Evolutionary conservation across 1,139 yeast genomes (phyloP).

Genomic region (Debaryomyces coudertii): DNA sequence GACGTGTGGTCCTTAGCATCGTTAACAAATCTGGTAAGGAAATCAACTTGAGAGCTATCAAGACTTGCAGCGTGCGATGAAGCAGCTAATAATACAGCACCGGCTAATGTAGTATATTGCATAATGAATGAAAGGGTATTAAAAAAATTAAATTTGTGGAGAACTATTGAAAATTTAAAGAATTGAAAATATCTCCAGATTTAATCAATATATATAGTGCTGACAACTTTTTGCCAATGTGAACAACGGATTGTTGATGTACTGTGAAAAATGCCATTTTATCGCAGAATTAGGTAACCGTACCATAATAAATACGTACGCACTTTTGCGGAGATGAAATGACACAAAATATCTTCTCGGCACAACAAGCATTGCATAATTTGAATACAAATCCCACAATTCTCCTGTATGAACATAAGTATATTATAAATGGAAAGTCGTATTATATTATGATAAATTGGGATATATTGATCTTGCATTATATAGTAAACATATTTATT

Average conservation of each 20-base stretch:
- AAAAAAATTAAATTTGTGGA: background rate
- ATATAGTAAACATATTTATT: background rate
- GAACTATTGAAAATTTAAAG: background rate
- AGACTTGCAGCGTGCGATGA: constrained; percentile 8
- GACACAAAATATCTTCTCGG: background rate
- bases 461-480: background rate
- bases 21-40: constrained; percentile 32
- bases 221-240: background rate
- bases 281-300: constrained; percentile 6
- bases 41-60: constrained; percentile 22
- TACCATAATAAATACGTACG: constrained; percentile 2
- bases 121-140: constrained; percentile 10
- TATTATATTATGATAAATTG: background rate
- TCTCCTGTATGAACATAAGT: background rate
- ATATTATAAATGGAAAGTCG: background rate
- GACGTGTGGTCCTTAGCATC: constrained; percentile 27
- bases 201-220: constrained; percentile 1
- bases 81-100: constrained; percentile 7
- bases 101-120: constrained; percentile 11
- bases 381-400: background rate
- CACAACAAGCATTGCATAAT: background rate
- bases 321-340: constrained; percentile 6
- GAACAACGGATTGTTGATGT: background rate
- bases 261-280: constrained; percentile 3
- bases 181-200: background rate